These are phyloP conservation scores for Pistacia integerrima DNA, from an alignment of 345 rosid genomes.

Conservation along the genomic window DNA sequence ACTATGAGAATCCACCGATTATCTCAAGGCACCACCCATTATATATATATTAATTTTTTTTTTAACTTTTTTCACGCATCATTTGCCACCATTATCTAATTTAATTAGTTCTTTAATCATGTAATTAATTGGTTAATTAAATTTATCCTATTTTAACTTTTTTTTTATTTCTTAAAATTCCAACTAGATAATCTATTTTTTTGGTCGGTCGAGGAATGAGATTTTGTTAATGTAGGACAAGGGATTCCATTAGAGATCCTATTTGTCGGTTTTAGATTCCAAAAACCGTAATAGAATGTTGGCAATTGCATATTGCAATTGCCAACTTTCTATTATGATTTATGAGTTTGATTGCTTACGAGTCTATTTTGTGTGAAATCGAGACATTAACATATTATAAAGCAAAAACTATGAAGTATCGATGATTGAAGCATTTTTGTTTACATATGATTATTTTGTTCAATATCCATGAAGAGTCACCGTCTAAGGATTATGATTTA, in stretches of 20 bases:
- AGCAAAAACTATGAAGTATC: no score
- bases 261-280: conserved; percentile 10
- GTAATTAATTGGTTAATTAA: not conserved
- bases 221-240: not conserved
- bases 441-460: no score
- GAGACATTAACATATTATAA: no score
- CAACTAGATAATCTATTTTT: conserved; percentile 3
- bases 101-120: conserved; percentile 1
- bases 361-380: no score
- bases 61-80: conserved; percentile 30
- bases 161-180: not conserved
- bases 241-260: conserved; percentile 7
- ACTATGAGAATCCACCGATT: conserved; percentile 42
- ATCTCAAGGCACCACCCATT: conserved; percentile 19
- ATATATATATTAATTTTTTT: conserved; percentile 7
- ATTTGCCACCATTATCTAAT: conserved; percentile 23
- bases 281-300: not conserved
- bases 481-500: no score
- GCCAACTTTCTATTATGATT: not conserved
- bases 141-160: not conserved
- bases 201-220: not conserved
- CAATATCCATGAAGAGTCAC: no score
- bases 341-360: not conserved
- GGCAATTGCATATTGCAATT: not conserved
- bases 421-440: no score